Evolutionary conservation across 2,329 filamentous ascomycete genomes (phyloP), one percentile per base, ranked within the genome.

Genomic region (Cercospora sesami): DNA sequence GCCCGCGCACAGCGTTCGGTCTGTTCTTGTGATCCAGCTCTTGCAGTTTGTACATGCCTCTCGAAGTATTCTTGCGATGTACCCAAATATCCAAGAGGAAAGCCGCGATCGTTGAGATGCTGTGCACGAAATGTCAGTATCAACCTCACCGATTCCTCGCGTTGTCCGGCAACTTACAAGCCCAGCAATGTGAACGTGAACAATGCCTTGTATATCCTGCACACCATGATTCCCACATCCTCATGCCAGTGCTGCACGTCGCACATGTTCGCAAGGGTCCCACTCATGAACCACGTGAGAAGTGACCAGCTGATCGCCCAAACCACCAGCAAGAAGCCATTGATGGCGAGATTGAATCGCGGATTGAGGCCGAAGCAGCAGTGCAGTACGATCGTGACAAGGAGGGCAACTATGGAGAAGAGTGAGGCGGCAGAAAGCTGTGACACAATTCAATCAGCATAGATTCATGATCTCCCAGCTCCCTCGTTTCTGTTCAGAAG

Each of bases 191-290:
- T 80, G 75, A 89, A 89, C 33, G 83, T 79, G 77, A 87, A 88
- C n/a, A 88, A 78, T 10, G 84, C 82, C 77, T 89, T 89, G 81
- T 88, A 89, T 66, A 82, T 79, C 63, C 84, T 78, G 74, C 86
- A 89, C 58, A 89, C 81, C 76, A 82, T 82, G 64, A 88, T 82
- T 3, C 86, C 87, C 2, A 82, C 81, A 1, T 82, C 80, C 36
- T 82, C 83, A n/a, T 82, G 81, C 86, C 86, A 89, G 74, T 68
- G 67, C 16, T 65, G 45, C 14, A 66, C 51, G 23, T 71, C 68
- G 78, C 86, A 88, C 67, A 81, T 79, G 66, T 86, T 83, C 7
- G 79, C 75, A 64, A 89, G 78, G 0, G 86, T 88, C 60, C 81
- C 79, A 48, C 81, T 81, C 73, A 84, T 82, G 80, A 83, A 86